Base-by-base conservation (phyloP, 2,329 filamentous ascomycete species). In the Alternaria viburni region DNA sequence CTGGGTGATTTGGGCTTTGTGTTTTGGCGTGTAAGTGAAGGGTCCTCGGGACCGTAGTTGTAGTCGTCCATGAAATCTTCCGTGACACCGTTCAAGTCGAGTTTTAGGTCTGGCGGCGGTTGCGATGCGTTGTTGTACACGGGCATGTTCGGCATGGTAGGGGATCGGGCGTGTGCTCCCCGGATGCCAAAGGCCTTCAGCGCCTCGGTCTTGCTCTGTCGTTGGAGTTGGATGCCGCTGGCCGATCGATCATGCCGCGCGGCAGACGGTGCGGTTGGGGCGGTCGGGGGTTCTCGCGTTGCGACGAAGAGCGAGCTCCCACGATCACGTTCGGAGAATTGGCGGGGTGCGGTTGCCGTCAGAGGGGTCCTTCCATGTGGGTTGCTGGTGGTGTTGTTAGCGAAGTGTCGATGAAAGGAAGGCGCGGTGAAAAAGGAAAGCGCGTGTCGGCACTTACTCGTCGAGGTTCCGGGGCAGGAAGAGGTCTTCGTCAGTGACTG, bases 1-100 rank as follows among this genome's bases (percentile, higher is more conserved):
- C 49, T 36, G 6, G 82, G 82, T 19, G 82, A 83, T 65, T 82
- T 83, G 15, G 82, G 80, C 63, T 81, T 79, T 54, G 73, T 77
- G 26, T 69, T 68, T 26, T 73, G 71, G 56, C 62, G 61, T 52
- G 64, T 59, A 17, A 65, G 65, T 23, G 71, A 62, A n/a, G 76
- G 72, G 52, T 74, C 71, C 45, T 74, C 68, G 26, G 69, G 64
- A 50, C 68, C 67, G 71, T 78, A 75, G 6, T 72, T 63, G 58
- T 80, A 74, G 21, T 75, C 77, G 65, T 80, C 75, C 52, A 79
- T 73, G 58, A 74, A 79, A 57, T 78, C 74, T 59, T 78, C 77
- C 6, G 76, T 75, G 5, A 77, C 76, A 47, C 78, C 78, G 67
- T 81, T 76, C 7, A 80, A 54, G 55, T 77, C 74, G 57, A 80